A percentile compares a stretch with the other conserved stretches of the same genome.
phyloP scores from a whole-genome alignment of 1,284 basidiomycete genomes.

The Tetrapyrgos nigripes region DNA sequence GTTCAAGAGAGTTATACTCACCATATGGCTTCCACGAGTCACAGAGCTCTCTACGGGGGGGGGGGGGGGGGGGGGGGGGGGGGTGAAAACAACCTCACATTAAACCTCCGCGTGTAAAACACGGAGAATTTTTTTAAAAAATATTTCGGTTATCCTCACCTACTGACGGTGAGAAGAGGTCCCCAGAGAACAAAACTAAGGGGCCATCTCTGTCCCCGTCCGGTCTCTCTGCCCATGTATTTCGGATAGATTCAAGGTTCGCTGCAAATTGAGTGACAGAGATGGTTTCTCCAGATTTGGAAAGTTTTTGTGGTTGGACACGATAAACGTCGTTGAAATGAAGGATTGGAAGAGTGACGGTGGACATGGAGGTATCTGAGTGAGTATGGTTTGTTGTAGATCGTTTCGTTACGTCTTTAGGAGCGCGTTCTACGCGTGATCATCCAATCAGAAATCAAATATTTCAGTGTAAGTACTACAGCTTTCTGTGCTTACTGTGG shows the following conservation, averaged over 20 bases:
- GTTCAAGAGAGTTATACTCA: slow-evolving; percentile 36
- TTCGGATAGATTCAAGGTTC: slow-evolving; percentile 63
- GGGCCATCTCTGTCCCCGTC: slow-evolving; percentile 69
- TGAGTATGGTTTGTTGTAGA: too few species aligned
- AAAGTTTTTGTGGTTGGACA: slow-evolving; percentile 72
- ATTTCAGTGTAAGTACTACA: too few species aligned
- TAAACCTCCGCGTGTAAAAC: too few species aligned
- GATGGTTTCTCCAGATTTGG: slow-evolving; percentile 62
- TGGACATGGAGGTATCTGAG: too few species aligned
- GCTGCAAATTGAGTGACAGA: slow-evolving; percentile 80
- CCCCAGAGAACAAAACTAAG: slow-evolving; percentile 89
- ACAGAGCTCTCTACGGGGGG: slow-evolving; percentile 89
- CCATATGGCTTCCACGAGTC: slow-evolving; percentile 93
- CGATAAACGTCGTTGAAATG: slow-evolving; percentile 85
- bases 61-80: too few species aligned
- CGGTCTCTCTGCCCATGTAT: slow-evolving; percentile 52
- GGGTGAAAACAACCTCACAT: too few species aligned
- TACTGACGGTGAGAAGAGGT: slow-evolving; percentile 62
- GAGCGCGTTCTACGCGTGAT: too few species aligned
- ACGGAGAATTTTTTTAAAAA: not conserved
- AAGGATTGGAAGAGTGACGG: slow-evolving; percentile 37
- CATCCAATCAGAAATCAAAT: too few species aligned
- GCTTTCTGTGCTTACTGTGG: too few species aligned
- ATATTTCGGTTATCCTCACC: not conserved
- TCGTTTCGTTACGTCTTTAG: too few species aligned